Conservation (phyloP, 495 filamentous ascomycete genomes). For the Lepraria neglecta region DNA sequence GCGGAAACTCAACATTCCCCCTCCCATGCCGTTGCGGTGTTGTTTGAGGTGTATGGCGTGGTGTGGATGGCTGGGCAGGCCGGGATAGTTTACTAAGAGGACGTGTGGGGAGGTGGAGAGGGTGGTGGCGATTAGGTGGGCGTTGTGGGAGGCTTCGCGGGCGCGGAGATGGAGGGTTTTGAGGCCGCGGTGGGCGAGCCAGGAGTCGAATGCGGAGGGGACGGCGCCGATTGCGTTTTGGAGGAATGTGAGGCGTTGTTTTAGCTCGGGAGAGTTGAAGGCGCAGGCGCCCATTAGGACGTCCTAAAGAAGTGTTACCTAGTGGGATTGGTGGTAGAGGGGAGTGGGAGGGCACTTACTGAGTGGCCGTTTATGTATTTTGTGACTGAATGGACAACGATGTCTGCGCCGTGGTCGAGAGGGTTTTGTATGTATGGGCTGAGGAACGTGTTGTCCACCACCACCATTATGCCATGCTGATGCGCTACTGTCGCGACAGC, state of each 20-base stretch:
- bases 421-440: slow-evolving; percentile 96
- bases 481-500: slow-evolving; percentile 77
- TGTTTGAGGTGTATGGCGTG: slow-evolving; percentile 78
- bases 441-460: slow-evolving; percentile 98
- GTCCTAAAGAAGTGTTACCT: slow-evolving; percentile 48
- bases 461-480: slow-evolving; percentile 81
- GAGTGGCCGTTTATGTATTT: slow-evolving; percentile 99
- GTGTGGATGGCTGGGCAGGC: slow-evolving; percentile 78
- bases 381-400: slow-evolving; percentile 98
- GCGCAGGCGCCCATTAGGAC: slow-evolving; percentile 97
- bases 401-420: slow-evolving; percentile 88
- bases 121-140: slow-evolving; percentile 64
- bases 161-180: slow-evolving; percentile 96
- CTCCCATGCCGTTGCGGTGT: slow-evolving; percentile 90
- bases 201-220: slow-evolving; percentile 91
- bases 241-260: slow-evolving; percentile 75
- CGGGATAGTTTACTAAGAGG: slow-evolving; percentile 89
- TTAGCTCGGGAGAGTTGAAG: slow-evolving; percentile 79
- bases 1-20: slow-evolving; percentile 96
- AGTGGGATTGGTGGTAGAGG: slow-evolving; percentile 19
- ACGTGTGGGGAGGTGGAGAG: slow-evolving; percentile 79
- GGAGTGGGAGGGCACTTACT: slow-evolving; percentile 32
- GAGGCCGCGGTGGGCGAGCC: slow-evolving; percentile 95
- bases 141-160: slow-evolving; percentile 75
- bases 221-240: slow-evolving; percentile 97